Base-by-base conservation (phyloP, 2,329 filamentous ascomycete species). In the Orbilia javanica region DNA sequence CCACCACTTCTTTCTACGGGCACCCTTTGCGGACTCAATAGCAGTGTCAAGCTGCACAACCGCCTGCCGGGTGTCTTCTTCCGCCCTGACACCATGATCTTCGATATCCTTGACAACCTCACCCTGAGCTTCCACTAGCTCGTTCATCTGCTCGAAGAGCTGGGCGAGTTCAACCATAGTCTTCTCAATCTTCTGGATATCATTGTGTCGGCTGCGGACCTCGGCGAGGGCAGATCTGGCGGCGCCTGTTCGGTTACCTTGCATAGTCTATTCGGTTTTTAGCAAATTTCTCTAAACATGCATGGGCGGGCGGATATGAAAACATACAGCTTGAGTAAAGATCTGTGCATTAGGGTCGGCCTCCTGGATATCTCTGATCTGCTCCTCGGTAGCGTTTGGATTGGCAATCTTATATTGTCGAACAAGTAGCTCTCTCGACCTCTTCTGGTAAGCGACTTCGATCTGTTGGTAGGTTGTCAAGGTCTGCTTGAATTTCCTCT, bases 361-460 rank as follows among this genome's bases (percentile, higher is more conserved):
- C 82, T 95, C 90, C 0, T 94, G 91, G 15, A 93, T 93, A 72
- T 91, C 89, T 74, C 88, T 88, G 29, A 97, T 89, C 84, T 98
- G 94, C 50, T 88, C 86, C 67, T 96, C 92, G 29, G 89, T 88
- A 2, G 93, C 93, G 73, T 97, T 90, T 22, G 94, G 93, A 80
- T 90, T 89, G 69, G 96, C 94, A 83, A 98, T 97, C 75, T 92
- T 89, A 85, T 96, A 97, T 84, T 97, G 94, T 69, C 96, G 89
- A 80, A 90, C 92, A 86, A 96, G 92, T 84, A 96, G 93, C 62
- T 93, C 92, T 83, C 93, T 89, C 34, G 93, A 90, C 81, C 91
- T 90, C 84, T 92, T 92, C 83, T 92, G 89, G 87, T 94, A 97
- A 22, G 90, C 88, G 0, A 89, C 89, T 84, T 98, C 94, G 69